phyloP scores from a whole-genome alignment of 345 rosid species.

The Excoecaria agallocha region DNA sequence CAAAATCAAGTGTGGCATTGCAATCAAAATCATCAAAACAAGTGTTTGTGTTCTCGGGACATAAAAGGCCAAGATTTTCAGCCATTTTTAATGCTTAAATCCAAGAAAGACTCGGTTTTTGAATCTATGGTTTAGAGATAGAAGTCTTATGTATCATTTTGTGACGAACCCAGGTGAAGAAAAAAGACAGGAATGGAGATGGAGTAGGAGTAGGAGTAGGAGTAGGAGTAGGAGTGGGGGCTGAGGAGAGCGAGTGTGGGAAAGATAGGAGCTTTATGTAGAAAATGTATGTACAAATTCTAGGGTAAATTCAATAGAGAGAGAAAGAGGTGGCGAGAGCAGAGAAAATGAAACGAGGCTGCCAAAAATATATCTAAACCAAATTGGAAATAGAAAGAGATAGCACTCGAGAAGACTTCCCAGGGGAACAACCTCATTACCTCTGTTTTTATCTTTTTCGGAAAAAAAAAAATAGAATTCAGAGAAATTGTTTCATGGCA shows the following conservation, averaged over 20 bases:
- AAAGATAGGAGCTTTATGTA: conserved; percentile 13
- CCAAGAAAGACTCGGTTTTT: conserved; percentile 1
- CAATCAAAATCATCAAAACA: conserved; percentile 13
- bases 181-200: neutral
- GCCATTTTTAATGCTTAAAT: conserved; percentile 4
- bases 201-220: too few species aligned
- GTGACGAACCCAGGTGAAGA: neutral
- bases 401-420: neutral
- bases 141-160: neutral
- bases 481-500: too few species aligned
- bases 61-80: conserved; percentile 12
- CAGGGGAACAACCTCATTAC: neutral
- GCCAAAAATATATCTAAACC: neutral
- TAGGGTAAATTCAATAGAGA: conserved; percentile 4
- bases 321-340: neutral
- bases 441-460: neutral
- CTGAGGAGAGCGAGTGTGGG: neutral
- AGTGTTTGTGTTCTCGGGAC: conserved; percentile 10
- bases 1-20: conserved; percentile 11
- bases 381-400: neutral
- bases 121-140: neutral
- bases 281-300: conserved; percentile 6
- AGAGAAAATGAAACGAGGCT: neutral
- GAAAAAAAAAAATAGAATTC: neutral
- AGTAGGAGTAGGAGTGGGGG: neutral